phyloP scores from a whole-genome alignment of 306 rosid species.

The Luffa acutangula region DNA sequence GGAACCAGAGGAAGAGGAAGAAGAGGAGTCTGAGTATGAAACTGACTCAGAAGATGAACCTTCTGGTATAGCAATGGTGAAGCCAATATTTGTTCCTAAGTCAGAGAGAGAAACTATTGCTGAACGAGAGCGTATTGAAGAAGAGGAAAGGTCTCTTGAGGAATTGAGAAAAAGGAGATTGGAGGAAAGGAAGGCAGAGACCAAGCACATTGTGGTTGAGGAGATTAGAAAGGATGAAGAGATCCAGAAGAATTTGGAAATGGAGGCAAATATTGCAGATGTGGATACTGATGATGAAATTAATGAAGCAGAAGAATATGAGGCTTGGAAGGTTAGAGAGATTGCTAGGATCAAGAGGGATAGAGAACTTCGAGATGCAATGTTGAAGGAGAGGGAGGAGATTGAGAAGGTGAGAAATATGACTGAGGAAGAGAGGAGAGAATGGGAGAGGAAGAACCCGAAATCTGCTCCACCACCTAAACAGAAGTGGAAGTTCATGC shows the following conservation, averaged over 20 bases:
- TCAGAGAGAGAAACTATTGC: conserved; percentile 85
- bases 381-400: conserved; percentile 85
- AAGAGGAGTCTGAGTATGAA: conserved; percentile 82
- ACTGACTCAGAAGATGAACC: conserved; percentile 90
- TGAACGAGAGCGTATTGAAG: conserved; percentile 89
- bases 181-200: conserved; percentile 78
- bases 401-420: conserved; percentile 81
- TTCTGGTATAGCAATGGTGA: conserved; percentile 76
- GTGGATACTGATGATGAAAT: conserved; percentile 93
- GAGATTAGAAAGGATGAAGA: conserved; percentile 83
- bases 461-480: conserved; percentile 42
- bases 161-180: conserved; percentile 58
- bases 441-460: conserved; percentile 96
- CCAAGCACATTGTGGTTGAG: conserved; percentile 86
- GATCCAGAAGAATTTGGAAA: conserved; percentile 74
- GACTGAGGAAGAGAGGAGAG: conserved; percentile 98
- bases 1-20: conserved; percentile 67
- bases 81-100: conserved; percentile 94
- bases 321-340: conserved; percentile 93
- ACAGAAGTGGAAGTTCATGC: conserved; percentile 95
- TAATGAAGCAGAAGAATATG: conserved; percentile 93
- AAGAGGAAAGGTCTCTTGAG: conserved; percentile 74
- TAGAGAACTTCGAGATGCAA: conserved; percentile 72
- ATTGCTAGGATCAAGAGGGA: conserved; percentile 92
- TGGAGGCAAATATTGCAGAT: conserved; percentile 84